A percentile compares a stretch with the other conserved stretches of the same genome.
These are phyloP conservation scores for Calamus simplicifolius DNA, from an alignment of 176 grass and related monocot species.

Conservation along the genomic window DNA sequence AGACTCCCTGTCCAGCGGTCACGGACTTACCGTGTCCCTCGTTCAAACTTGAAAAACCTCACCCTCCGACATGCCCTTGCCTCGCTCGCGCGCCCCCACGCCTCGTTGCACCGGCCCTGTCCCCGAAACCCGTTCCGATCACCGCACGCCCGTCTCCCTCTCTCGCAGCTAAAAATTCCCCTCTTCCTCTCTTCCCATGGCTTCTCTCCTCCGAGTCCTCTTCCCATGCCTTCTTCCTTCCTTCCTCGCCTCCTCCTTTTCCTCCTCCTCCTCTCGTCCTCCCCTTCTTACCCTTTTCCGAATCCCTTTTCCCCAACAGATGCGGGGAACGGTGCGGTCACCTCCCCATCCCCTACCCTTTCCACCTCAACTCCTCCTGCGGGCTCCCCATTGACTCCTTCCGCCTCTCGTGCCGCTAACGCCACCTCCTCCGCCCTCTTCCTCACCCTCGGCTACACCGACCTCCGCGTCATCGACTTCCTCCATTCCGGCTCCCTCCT, in stretches of 20 bases:
- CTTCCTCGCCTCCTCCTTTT: not conserved
- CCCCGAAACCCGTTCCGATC: not conserved
- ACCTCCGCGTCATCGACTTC: conserved; percentile 48
- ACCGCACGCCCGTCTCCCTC: not conserved
- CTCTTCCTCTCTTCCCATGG: not conserved
- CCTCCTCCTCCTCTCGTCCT: conserved; percentile 12
- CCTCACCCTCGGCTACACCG: conserved; percentile 17
- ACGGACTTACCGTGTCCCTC: no score
- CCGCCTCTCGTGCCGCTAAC: conserved; percentile 49
- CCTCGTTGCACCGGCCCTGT: conserved; percentile 2
- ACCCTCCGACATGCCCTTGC: not conserved
- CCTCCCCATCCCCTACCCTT: conserved; percentile 61
- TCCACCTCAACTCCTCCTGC: conserved; percentile 68
- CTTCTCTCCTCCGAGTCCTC: no score
- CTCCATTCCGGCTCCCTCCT: conserved; percentile 54
- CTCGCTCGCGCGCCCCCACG: conserved; percentile 29
- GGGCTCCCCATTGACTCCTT: conserved; percentile 24
- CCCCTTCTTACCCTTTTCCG: not conserved
- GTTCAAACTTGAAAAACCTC: no score
- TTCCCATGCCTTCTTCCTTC: not conserved
- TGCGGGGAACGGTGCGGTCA: conserved; percentile 55
- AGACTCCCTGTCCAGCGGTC: no score
- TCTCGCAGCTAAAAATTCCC: not conserved
- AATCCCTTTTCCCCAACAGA: not conserved
- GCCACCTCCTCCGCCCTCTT: conserved; percentile 20